A percentile compares a stretch with the other conserved stretches of the same genome.
Evolutionary conservation across 306 rosid genomes (phyloP).

Genomic region (Pterocarpus santalinus): DNA sequence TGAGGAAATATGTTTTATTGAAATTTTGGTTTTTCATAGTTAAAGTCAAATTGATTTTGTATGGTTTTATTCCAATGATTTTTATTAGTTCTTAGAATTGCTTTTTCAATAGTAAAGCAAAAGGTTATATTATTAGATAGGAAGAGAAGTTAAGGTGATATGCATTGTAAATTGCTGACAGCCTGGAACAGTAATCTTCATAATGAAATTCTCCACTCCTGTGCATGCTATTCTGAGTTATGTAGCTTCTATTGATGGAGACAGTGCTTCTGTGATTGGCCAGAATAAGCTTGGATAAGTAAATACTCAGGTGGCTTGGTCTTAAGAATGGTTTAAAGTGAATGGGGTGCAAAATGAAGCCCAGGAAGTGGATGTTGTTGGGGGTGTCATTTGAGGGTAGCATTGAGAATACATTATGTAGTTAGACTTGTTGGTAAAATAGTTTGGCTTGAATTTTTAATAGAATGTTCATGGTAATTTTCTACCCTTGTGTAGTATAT

Average conservation of each 20-base stretch:
- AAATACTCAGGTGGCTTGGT: neutral
- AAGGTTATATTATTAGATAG: neutral
- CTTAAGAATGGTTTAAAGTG: neutral
- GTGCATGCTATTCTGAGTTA: neutral
- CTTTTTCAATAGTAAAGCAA: neutral
- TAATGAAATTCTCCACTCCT: neutral
- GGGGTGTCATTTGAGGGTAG: neutral
- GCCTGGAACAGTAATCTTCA: neutral
- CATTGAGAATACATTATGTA: neutral
- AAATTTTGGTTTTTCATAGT: slow-evolving; percentile 27
- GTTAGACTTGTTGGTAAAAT: neutral
- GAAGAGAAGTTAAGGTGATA: neutral
- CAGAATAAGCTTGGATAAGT: neutral
- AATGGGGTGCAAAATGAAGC: slow-evolving; percentile 14
- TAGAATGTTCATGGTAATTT: neutral
- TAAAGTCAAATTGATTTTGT: neutral
- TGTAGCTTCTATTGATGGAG: neutral
- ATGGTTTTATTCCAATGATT: slow-evolving; percentile 1
- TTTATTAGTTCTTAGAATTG: neutral
- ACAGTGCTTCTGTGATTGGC: neutral
- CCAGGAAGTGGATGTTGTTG: neutral
- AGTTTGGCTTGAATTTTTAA: neutral
- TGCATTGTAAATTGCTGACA: neutral
- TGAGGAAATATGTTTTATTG: neutral
- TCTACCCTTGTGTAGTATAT: neutral